Evolutionary conservation across 371 early-diverging fungal species (phyloP).

Genomic region (Mortierella sp.): DNA sequence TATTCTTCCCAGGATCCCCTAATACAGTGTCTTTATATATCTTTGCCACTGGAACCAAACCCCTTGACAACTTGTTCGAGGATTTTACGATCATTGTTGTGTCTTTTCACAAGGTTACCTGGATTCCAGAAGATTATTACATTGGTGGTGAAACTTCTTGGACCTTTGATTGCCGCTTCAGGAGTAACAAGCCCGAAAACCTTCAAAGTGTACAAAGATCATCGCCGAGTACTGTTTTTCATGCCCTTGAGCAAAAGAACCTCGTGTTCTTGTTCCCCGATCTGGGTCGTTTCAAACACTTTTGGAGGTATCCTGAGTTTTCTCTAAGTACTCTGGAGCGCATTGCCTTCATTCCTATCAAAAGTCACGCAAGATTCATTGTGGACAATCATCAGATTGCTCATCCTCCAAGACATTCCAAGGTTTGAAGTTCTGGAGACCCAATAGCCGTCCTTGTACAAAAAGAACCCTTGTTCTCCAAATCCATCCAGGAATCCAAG

Average conservation of each 20-base stretch:
- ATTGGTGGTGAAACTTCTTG: constrained; percentile 6
- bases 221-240: constrained; percentile 19
- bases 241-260: constrained; percentile 9
- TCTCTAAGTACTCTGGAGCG: not conserved
- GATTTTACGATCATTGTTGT: constrained; percentile 6
- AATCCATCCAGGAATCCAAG: constrained; percentile 2
- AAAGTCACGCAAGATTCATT: constrained; percentile 12
- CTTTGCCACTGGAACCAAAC: not conserved
- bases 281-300: not conserved
- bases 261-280: constrained; percentile 14
- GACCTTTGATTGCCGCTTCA: constrained; percentile 3
- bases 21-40: constrained; percentile 1
- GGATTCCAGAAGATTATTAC: constrained; percentile 11
- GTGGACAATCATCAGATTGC: constrained; percentile 20
- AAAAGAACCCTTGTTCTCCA: constrained; percentile 18
- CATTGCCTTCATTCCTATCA: constrained; percentile 20
- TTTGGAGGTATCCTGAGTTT: constrained; percentile 4
- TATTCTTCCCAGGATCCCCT: not conserved
- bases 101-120: constrained; percentile 14
- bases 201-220: not conserved
- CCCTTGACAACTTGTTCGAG: not conserved
- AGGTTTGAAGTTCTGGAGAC: constrained; percentile 19
- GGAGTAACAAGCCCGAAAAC: not conserved
- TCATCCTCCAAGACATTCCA: constrained; percentile 12
- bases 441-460: constrained; percentile 2